A percentile compares a stretch with the other conserved stretches of the same genome.
Evolutionary conservation across 2,329 filamentous ascomycete genomes (phyloP).

Genomic region (Ophiosphaerella narmari): DNA sequence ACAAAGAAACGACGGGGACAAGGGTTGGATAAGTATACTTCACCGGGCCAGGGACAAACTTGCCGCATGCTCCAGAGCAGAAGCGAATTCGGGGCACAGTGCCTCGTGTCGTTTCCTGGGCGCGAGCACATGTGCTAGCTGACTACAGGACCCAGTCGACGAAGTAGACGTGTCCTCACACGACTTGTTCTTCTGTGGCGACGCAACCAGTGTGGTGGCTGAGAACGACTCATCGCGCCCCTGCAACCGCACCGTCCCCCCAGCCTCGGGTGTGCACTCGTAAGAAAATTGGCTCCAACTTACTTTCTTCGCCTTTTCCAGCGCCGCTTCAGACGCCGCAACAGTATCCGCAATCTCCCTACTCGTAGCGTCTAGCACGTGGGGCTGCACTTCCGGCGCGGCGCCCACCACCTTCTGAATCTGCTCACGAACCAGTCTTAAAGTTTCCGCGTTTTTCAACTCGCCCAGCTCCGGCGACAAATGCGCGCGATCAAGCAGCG

Average conservation of each 20-base stretch:
- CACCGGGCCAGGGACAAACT: conserved; percentile 36
- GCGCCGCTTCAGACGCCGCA: conserved; percentile 36
- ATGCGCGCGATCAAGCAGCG: conserved; percentile 39
- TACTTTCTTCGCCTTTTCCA: conserved; percentile 47
- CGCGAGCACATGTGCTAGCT: conserved; percentile 27
- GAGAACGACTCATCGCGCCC: conserved; percentile 26
- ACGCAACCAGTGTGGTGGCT: conserved; percentile 26
- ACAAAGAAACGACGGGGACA: not conserved
- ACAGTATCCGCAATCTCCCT: conserved; percentile 43
- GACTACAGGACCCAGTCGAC: conserved; percentile 29
- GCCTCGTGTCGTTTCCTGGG: conserved; percentile 22
- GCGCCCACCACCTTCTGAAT: conserved; percentile 39
- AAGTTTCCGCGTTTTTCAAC: conserved; percentile 37
- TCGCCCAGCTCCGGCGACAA: conserved; percentile 40
- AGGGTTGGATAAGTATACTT: conserved; percentile 26
- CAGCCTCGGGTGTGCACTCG: not conserved
- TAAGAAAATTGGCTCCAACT: conserved; percentile 34
- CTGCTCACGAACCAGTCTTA: conserved; percentile 39
- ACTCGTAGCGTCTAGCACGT: conserved; percentile 37
- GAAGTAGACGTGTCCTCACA: conserved; percentile 26
- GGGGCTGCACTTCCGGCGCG: conserved; percentile 36
- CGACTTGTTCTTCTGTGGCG: conserved; percentile 21
- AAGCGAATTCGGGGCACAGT: conserved; percentile 22
- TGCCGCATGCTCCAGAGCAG: conserved; percentile 28
- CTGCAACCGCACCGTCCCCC: conserved; percentile 17